Conservation (phyloP, 2,329 filamentous ascomycete genomes). For the Helminthosporium solani region DNA sequence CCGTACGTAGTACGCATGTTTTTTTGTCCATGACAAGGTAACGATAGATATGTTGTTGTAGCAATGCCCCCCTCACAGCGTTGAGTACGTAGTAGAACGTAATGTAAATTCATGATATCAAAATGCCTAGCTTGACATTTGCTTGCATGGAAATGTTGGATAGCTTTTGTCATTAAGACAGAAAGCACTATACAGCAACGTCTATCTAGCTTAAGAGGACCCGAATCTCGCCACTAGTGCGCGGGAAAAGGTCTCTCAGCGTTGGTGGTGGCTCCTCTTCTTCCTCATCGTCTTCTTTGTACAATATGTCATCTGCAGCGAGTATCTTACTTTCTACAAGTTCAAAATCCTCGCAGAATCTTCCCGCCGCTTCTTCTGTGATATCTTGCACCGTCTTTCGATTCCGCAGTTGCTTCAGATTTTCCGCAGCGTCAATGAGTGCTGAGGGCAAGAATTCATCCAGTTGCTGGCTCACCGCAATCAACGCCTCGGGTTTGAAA, state of each 20-base stretch:
- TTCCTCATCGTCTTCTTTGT: slow-evolving; percentile 36
- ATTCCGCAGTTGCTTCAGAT: slow-evolving; percentile 72
- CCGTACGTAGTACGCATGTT: too few species aligned
- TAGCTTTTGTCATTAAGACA: too few species aligned
- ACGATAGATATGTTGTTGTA: too few species aligned
- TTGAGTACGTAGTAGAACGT: too few species aligned
- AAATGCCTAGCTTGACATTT: too few species aligned
- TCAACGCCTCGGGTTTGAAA: slow-evolving; percentile 63
- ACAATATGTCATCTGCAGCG: slow-evolving; percentile 60
- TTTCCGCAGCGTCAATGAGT: slow-evolving; percentile 85
- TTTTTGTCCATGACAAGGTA: too few species aligned
- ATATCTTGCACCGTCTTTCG: slow-evolving; percentile 70
- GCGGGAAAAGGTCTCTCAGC: slow-evolving; percentile 61
- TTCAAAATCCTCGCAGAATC: slow-evolving; percentile 84
- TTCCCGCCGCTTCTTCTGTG: slow-evolving; percentile 78
- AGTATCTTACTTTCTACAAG: slow-evolving; percentile 63
- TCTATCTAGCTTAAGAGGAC: slow-evolving; percentile 58
- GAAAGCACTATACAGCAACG: too few species aligned
- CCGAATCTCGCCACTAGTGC: slow-evolving; percentile 64
- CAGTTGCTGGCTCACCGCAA: slow-evolving; percentile 69
- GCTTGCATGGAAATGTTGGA: too few species aligned
- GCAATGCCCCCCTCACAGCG: too few species aligned
- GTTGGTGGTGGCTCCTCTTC: slow-evolving; percentile 40
- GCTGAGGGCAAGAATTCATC: slow-evolving; percentile 93
- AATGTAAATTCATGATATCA: too few species aligned